Conservation (phyloP, 257 asterid genomes). For the Sherardia arvensis region DNA sequence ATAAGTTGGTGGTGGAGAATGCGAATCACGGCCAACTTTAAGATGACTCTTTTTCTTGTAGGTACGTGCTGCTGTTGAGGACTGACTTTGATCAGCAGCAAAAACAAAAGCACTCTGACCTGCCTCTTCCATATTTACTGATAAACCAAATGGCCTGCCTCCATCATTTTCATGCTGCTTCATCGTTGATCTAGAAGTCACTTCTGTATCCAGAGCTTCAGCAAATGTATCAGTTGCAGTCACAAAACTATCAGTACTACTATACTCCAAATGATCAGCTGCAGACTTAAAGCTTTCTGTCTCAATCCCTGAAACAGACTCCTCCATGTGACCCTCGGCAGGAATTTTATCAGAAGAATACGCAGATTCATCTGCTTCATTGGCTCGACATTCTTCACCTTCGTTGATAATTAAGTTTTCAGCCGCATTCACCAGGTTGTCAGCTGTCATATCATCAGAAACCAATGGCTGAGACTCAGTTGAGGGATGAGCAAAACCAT, state of each 20-base stretch:
- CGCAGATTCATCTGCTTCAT: constrained; percentile 22
- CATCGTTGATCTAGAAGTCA: constrained; percentile 33
- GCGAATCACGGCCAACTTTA: constrained; percentile 36
- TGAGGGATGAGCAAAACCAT: constrained; percentile 33
- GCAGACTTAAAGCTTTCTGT: constrained; percentile 90
- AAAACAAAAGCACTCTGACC: constrained; percentile 53
- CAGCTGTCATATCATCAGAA: constrained; percentile 38
- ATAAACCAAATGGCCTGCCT: constrained; percentile 28
- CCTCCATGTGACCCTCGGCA: constrained; percentile 47
- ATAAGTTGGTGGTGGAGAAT: constrained; percentile 27
- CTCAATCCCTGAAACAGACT: constrained; percentile 64
- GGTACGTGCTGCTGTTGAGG: constrained; percentile 33
- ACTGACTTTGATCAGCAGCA: constrained; percentile 50
- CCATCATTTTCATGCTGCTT: constrained; percentile 58
- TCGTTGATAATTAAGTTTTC: constrained; percentile 37
- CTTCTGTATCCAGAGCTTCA: constrained; percentile 52
- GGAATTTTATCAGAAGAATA: constrained; percentile 23
- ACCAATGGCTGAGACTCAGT: constrained; percentile 28
- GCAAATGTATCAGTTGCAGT: constrained; percentile 45
- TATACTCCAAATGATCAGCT: constrained; percentile 64
- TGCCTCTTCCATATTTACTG: constrained; percentile 29
- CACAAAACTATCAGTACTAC: constrained; percentile 53
- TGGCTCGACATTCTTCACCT: constrained; percentile 23
- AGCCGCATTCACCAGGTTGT: constrained; percentile 42
- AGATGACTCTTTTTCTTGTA: constrained; percentile 54